Conservation (phyloP, 1,139 yeast genomes). For the Nakaseomyces kungkrabaensis region DNA sequence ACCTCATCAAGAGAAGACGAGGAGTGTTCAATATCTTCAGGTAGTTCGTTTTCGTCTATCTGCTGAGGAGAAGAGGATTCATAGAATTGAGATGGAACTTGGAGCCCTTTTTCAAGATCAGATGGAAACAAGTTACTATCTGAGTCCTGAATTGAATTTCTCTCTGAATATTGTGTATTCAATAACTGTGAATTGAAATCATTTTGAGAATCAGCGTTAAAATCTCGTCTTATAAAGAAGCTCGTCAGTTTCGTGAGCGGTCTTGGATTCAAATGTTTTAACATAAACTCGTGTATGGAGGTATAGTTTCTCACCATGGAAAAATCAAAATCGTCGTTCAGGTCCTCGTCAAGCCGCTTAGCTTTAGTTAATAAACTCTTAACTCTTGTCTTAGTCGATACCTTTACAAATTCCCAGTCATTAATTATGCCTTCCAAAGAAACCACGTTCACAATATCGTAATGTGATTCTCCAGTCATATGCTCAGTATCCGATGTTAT, state of each 20-base stretch:
- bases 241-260: background rate
- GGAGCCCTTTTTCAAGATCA: background rate
- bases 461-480: no score
- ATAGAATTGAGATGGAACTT: background rate
- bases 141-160: background rate
- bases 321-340: background rate
- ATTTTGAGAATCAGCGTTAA: conserved; percentile 12
- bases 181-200: conserved; percentile 19
- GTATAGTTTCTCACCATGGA: background rate
- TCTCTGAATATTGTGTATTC: conserved; percentile 1
- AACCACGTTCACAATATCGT: background rate
- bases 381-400: background rate
- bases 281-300: background rate
- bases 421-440: background rate
- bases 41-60: background rate
- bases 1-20: background rate
- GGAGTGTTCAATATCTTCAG: background rate
- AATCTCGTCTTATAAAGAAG: background rate
- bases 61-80: background rate
- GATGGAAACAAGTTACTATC: background rate
- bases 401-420: background rate
- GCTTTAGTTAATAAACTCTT: background rate
- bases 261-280: background rate
- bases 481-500: no score
- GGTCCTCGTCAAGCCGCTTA: background rate